phyloP scores from a whole-genome alignment of 2,329 filamentous ascomycete species.

The Tolypocladium inflatum region DNA sequence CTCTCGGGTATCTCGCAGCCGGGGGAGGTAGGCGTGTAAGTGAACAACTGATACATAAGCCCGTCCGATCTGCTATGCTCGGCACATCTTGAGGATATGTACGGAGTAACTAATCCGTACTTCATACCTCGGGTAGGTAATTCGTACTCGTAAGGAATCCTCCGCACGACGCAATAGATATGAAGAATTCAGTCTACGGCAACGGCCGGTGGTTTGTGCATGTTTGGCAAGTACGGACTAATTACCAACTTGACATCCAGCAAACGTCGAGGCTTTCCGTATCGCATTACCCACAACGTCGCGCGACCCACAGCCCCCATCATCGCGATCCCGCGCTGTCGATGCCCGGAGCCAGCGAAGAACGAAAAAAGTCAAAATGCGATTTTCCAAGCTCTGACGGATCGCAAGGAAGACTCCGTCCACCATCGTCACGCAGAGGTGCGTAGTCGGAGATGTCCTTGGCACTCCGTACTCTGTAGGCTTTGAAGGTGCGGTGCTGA shows the following conservation, averaged over 20 bases:
- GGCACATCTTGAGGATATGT: neutral
- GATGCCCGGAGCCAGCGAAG: neutral
- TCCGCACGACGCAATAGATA: neutral
- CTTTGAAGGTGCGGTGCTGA: neutral
- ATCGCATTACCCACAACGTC: neutral
- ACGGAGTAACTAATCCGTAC: neutral
- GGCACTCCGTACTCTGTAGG: no score
- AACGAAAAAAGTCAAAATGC: neutral
- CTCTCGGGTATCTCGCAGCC: slow-evolving; percentile 1
- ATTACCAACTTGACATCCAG: no score
- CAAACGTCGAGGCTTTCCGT: neutral
- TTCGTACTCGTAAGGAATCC: neutral
- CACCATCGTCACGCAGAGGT: no score
- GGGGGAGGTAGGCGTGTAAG: neutral
- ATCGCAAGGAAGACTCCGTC: neutral
- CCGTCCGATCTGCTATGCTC: neutral
- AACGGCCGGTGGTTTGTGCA: neutral
- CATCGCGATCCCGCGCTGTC: neutral
- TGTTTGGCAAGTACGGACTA: no score
- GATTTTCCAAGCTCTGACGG: neutral
- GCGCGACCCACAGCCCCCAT: neutral
- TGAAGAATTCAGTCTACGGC: neutral
- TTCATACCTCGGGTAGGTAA: neutral
- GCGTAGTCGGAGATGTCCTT: no score
- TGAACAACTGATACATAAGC: neutral